Evolutionary conservation across 306 rosid species (phyloP).

Genomic region (Quercus alba): DNA sequence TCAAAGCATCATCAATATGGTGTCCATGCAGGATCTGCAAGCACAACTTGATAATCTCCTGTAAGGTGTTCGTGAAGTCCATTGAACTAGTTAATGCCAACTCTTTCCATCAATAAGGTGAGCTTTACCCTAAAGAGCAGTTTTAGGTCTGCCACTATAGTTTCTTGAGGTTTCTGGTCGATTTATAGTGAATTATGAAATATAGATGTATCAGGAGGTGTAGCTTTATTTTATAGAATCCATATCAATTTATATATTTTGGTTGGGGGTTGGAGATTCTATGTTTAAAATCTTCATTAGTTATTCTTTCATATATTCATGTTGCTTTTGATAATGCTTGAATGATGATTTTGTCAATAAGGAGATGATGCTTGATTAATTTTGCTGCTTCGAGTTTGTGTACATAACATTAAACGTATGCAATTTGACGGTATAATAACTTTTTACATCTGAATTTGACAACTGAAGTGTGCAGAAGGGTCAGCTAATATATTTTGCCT

Average conservation of each 20-base stretch:
- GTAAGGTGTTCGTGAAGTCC: slow-evolving; percentile 32
- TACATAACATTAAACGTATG: neutral
- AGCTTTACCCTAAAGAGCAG: neutral
- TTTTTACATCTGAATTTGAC: no score
- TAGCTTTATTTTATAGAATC: neutral
- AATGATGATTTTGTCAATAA: neutral
- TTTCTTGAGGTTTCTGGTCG: neutral
- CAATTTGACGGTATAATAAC: no score
- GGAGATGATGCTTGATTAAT: neutral
- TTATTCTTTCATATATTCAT: neutral
- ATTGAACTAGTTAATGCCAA: neutral
- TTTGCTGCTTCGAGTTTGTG: neutral
- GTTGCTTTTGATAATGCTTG: neutral
- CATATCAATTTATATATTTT: neutral
- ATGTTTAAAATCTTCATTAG: neutral
- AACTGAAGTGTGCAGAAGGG: no score
- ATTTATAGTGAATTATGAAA: neutral
- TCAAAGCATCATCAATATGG: slow-evolving; percentile 57
- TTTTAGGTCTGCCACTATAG: neutral
- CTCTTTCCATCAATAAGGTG: neutral
- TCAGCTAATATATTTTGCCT: no score
- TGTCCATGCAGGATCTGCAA: slow-evolving; percentile 63
- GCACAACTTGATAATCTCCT: slow-evolving; percentile 67
- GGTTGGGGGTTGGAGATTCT: neutral
- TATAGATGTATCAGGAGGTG: neutral